A percentile compares a stretch with the other conserved stretches of the same genome.
phyloP scores from a whole-genome alignment of 78 protist species.

The slime mould (Dictyostelium discoideum) region dicty_2.7 NC_007091.3:2827001-2827500 shows the following conservation, averaged over 20 bases:
- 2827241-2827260: not conserved
- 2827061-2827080: not conserved
- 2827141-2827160: too few relatives aligned
- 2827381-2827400: constrained; percentile 31
- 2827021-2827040: too few relatives aligned
- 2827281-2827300: constrained; percentile 3
- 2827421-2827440: not conserved
- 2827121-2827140: too few relatives aligned
- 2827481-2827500: not conserved
- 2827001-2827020: not conserved
- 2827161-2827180: too few relatives aligned
- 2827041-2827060: not conserved
- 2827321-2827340: not conserved
- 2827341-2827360: too few relatives aligned
- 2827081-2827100: too few relatives aligned
- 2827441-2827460: not conserved
- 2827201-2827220: not conserved
- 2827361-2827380: not conserved
- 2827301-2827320: not conserved
- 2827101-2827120: too few relatives aligned
- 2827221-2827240: not conserved
- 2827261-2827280: constrained; percentile 11
- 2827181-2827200: too few relatives aligned
- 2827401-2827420: not conserved
- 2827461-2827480: not conserved